phyloP scores from a whole-genome alignment of 2,329 filamentous ascomycete species.

The Curvularia sp. region DNA sequence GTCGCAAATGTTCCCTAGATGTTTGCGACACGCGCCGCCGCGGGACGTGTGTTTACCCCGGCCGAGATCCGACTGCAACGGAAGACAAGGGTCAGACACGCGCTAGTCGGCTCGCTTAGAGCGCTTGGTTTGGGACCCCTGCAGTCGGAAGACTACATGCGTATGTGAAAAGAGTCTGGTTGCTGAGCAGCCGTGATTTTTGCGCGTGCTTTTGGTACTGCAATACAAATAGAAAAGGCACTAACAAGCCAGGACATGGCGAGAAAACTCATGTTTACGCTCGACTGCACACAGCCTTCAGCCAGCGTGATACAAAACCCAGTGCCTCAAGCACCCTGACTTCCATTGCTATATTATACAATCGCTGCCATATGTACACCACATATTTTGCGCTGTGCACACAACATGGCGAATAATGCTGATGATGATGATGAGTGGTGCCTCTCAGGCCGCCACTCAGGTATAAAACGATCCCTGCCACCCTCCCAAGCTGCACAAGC shows the following conservation, averaged over 20 bases:
- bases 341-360: slow-evolving; percentile 28
- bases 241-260: not conserved
- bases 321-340: slow-evolving; percentile 17
- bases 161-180: not conserved
- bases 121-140: not conserved
- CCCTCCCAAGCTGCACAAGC: slow-evolving; percentile 10
- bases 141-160: not conserved
- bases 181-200: not conserved
- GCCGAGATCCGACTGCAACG: slow-evolving; percentile 20
- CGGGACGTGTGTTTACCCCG: slow-evolving; percentile 31
- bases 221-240: not conserved
- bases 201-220: not conserved
- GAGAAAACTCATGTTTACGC: slow-evolving; percentile 2
- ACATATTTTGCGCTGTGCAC: not conserved
- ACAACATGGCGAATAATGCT: slow-evolving; percentile 7
- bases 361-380: slow-evolving; percentile 18
- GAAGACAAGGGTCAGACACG: slow-evolving; percentile 14
- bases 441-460: slow-evolving; percentile 5
- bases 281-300: slow-evolving; percentile 19
- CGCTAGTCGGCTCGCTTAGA: slow-evolving; percentile 14
- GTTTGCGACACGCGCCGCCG: slow-evolving; percentile 29
- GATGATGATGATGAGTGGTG: slow-evolving; percentile 7
- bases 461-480: slow-evolving; percentile 6
- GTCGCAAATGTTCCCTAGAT: slow-evolving; percentile 20
- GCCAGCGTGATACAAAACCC: slow-evolving; percentile 16